Evolutionary conservation across 2,329 filamentous ascomycete species (phyloP).

Genomic region (Fusarium nygamai): DNA sequence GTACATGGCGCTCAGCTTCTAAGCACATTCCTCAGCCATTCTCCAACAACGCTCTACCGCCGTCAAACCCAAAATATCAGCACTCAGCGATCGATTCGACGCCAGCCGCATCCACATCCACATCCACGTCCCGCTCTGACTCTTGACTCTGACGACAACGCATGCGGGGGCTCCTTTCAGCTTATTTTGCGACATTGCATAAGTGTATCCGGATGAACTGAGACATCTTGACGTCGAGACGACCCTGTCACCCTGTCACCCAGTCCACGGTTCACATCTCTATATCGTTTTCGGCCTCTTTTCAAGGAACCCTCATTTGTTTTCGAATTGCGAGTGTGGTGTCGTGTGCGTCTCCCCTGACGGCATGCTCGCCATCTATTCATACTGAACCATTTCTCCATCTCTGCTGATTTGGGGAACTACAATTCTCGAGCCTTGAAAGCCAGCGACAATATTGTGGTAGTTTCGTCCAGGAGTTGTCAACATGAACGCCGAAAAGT

Average conservation of each 20-base stretch:
- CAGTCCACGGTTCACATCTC: constrained; percentile 15
- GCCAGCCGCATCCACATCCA: constrained; percentile 3
- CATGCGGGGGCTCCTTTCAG: constrained; percentile 29
- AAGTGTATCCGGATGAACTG: constrained; percentile 25
- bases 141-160: constrained; percentile 22
- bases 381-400: constrained; percentile 16
- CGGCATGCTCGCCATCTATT: constrained; percentile 35
- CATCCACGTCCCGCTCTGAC: constrained; percentile 22
- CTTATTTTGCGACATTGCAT: constrained; percentile 34
- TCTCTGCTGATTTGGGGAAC: constrained; percentile 9
- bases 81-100: constrained; percentile 9
- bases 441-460: background rate
- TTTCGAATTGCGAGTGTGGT: constrained; percentile 17
- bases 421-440: constrained; percentile 4
- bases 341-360: constrained; percentile 12
- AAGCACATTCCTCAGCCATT: constrained; percentile 12
- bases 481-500: constrained; percentile 48
- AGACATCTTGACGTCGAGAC: constrained; percentile 42
- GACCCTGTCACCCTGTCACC: constrained; percentile 14
- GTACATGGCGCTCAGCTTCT: constrained; percentile 7
- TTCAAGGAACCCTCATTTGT: constrained; percentile 20
- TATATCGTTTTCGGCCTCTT: constrained; percentile 8
- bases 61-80: constrained; percentile 23
- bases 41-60: constrained; percentile 18
- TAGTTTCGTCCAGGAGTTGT: background rate